A percentile compares a stretch with the other conserved stretches of the same genome.
Conservation (phyloP, 495 filamentous ascomycete genomes). For the Neurospora sp. region DNA sequence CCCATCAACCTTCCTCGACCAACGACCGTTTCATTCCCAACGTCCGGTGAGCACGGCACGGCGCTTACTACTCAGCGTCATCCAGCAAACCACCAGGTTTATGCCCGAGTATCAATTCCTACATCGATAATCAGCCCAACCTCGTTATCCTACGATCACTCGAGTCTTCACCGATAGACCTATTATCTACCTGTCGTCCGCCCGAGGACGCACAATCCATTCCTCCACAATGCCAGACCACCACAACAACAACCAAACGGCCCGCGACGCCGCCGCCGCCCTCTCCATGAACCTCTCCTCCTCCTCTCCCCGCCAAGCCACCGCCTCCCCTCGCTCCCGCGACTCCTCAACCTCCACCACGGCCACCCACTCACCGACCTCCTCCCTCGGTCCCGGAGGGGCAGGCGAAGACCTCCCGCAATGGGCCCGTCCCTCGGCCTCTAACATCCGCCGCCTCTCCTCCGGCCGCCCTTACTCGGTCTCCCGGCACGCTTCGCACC, state of each 20-base stretch:
- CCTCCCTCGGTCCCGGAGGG: neutral
- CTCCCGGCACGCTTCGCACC: slow-evolving; percentile 9
- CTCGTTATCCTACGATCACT: neutral
- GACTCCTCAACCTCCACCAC: slow-evolving; percentile 1
- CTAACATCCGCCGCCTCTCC: slow-evolving; percentile 6
- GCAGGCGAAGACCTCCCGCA: neutral
- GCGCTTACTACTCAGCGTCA: neutral
- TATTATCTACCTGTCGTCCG: neutral
- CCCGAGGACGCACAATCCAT: neutral
- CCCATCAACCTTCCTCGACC: neutral
- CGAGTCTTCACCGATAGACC: neutral
- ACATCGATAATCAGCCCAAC: neutral
- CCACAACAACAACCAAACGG: neutral
- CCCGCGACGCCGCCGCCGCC: slow-evolving; percentile 14
- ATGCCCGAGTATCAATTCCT: slow-evolving; percentile 2
- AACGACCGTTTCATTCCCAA: neutral
- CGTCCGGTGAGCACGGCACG: neutral
- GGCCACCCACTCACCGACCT: neutral
- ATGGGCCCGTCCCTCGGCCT: slow-evolving; percentile 5
- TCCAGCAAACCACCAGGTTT: neutral
- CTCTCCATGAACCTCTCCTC: slow-evolving; percentile 13
- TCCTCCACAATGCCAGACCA: slow-evolving; percentile 18
- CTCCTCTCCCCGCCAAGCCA: slow-evolving; percentile 1
- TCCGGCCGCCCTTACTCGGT: slow-evolving; percentile 4
- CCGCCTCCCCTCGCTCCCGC: neutral